phyloP scores from a whole-genome alignment of 495 filamentous ascomycete species.

The Massariosphaeria phaeospora region DNA sequence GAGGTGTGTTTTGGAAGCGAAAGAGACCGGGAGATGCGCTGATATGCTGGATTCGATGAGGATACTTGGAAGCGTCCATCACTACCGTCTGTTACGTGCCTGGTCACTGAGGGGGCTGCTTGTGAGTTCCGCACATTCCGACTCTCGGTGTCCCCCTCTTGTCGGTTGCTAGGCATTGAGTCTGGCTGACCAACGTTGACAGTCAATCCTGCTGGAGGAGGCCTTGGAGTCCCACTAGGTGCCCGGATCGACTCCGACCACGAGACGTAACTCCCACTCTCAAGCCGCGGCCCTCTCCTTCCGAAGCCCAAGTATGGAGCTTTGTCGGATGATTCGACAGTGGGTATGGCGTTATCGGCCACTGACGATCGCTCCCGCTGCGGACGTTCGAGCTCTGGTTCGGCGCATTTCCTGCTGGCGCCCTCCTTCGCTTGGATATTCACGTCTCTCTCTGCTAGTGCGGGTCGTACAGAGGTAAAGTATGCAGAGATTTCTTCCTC shows the following conservation, averaged over 20 bases:
- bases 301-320: constrained; percentile 36
- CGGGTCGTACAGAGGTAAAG: constrained; percentile 35
- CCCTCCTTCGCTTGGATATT: constrained; percentile 33
- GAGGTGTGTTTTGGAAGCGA: constrained; percentile 13
- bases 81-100: constrained; percentile 10
- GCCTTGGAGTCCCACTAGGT: constrained; percentile 10
- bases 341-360: constrained; percentile 25
- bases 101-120: neutral
- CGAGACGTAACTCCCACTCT: constrained; percentile 31
- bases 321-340: constrained; percentile 37
- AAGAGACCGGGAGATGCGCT: constrained; percentile 13
- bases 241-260: constrained; percentile 37
- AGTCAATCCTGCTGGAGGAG: constrained; percentile 13
- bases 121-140: constrained; percentile 13
- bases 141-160: neutral
- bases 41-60: constrained; percentile 12
- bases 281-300: constrained; percentile 28
- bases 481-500: constrained; percentile 42
- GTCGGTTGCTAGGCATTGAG: neutral
- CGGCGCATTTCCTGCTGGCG: neutral
- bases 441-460: constrained; percentile 30
- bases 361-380: constrained; percentile 11
- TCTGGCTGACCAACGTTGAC: constrained; percentile 26
- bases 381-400: constrained; percentile 2
- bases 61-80: constrained; percentile 15